Base-by-base conservation (phyloP, 2,329 filamentous ascomycete genomes). In the Stenocarpella maydis region DNA sequence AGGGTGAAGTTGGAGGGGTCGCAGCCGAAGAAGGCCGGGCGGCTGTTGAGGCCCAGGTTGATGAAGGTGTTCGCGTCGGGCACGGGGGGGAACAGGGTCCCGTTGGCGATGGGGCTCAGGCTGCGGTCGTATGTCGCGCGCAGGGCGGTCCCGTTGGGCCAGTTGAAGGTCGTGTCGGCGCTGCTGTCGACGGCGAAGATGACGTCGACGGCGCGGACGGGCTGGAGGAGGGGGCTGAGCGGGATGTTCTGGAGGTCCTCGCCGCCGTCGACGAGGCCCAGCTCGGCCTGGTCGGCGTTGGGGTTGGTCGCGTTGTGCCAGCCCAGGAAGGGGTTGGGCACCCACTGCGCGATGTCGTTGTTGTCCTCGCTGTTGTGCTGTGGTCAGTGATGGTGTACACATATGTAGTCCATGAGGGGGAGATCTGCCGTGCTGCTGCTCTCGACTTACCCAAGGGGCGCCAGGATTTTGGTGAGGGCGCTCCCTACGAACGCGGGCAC, bases 141-240 rank as follows among this genome's bases (percentile, higher is more conserved):
- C 65, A 90, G 78, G 65, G 88, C 87, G 43, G 84, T 85, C 68
- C 88, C 89, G 76, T 91, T 86, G 72, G 89, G 89, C 83, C 86
- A 91, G 78, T 81, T 79, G 74, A 80, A 80, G 58, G 80, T 76
- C 0, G 87, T 90, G 78, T 92, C 90, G 74, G 87, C 88, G 6
- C 85, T 86, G 65, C 88, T 89, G 80, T 92, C 90, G 75, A 88
- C 83, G 61, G 89, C 88, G 77, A 91, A 85, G 75, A 92, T 84
- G 65, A 91, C 86, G 76, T 90, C 88, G 71, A 91, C 82, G 69
- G 80, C 77, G 67, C 88, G 85, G 8, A 81, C 73, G 61, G 81
- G 79, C 66, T 86, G 83, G 73, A 87, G 78, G 41, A 87, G 80
- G 0, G 85, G 85, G 78, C 82, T 83, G 68, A 87, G 80, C 0